Base-by-base conservation (phyloP, 176 grass and related monocot species). In the Tuctoria greenei region DNA sequence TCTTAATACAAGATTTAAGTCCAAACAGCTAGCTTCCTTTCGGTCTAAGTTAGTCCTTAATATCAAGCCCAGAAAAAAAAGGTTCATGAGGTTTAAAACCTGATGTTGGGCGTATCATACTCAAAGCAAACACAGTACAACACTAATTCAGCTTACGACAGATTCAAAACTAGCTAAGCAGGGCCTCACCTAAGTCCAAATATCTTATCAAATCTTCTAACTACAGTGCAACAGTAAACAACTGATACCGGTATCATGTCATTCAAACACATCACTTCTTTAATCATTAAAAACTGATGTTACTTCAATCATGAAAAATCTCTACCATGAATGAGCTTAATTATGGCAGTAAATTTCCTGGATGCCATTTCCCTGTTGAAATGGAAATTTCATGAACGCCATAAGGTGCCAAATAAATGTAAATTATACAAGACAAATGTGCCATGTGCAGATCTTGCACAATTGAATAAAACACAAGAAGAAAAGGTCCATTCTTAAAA, bases 191-290 rank as follows among this genome's bases (percentile, higher is more conserved):
- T 21, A 31, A 31, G 31, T 31, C 31, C 31, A 31, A 31, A 31
- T 31, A 31, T 31, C 58, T 23, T 20, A 73, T 17, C 31, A 4
- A 82, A 55, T 26, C 39, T 61, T 67, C 61, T 78, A 35, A 64
- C 17, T 18, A n/a, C 26, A 64, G 27, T 71, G 18, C 36, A 43
- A 37, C 27, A 73, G 7, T 71, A 17, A 34, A 36, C 34, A 55
- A 21, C 45, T 34, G 5, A 67, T 10, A 40, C 27, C 15, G 25
- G n/a, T 34, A 18, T 36, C 31, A 72, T 40, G 21, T 18, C n/a
- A 72, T 21, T 58, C 26, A 57, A 46, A 51, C 47, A 51, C 2
- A 4, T 2, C 17, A 3, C 47, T 20, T 51, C 47, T 51, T 51
- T 51, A 59, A 17, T 17, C 21, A 16, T 35, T 4, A 23, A 26